phyloP scores from a whole-genome alignment of 768 basidiomycete species.

The Boletus patriciae region DNA sequence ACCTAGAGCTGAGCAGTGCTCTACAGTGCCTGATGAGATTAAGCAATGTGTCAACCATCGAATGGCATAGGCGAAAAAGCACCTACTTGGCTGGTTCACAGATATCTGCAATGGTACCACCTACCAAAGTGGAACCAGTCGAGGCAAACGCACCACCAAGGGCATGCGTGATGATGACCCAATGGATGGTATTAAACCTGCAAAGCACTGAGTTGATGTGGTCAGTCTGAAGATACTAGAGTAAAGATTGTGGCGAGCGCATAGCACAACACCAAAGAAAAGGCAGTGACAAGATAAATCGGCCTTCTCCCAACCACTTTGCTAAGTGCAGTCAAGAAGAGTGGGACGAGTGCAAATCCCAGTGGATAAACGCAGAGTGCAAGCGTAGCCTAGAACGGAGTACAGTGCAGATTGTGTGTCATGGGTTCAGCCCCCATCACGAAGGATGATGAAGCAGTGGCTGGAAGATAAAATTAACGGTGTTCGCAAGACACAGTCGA shows the following conservation, averaged over 20 bases:
- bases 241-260: constrained; percentile 34
- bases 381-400: constrained; percentile 44
- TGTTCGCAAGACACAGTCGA: no score
- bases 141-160: constrained; percentile 65
- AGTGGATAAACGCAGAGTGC: constrained; percentile 55
- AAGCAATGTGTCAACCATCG: background rate
- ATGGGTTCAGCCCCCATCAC: constrained; percentile 56
- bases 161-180: constrained; percentile 59
- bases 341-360: constrained; percentile 61
- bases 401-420: constrained; percentile 45
- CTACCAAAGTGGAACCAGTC: constrained; percentile 67
- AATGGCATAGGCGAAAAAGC: background rate
- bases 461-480: constrained; percentile 28
- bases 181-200: constrained; percentile 48
- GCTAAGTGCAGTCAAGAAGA: constrained; percentile 64
- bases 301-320: constrained; percentile 69
- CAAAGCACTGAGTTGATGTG: background rate
- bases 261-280: constrained; percentile 45
- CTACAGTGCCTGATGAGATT: constrained; percentile 45
- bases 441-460: constrained; percentile 52
- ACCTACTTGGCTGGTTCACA: constrained; percentile 60
- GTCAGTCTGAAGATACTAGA: background rate
- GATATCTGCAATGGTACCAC: constrained; percentile 68
- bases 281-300: constrained; percentile 50
- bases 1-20: no score